A percentile compares a stretch with the other conserved stretches of the same genome.
Conservation (phyloP, 495 filamentous ascomycete genomes). For the Aspergillus ostianus region DNA sequence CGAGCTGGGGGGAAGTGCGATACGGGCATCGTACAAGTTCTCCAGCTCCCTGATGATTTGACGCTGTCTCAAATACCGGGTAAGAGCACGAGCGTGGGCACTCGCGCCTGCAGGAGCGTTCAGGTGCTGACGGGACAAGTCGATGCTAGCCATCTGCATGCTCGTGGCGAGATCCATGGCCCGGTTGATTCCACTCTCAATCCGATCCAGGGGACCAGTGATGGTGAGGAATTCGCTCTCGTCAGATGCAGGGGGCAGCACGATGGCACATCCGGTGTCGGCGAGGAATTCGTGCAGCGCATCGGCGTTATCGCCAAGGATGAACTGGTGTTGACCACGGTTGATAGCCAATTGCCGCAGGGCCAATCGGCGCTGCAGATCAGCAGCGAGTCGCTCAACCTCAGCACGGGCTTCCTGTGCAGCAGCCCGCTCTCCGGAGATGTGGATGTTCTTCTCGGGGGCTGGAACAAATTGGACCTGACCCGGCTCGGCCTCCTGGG, state of each 20-base stretch:
- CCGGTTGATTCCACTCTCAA: constrained; percentile 71
- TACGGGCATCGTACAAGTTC: constrained; percentile 70
- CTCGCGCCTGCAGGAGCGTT: constrained; percentile 69
- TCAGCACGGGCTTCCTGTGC: constrained; percentile 75
- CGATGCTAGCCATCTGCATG: constrained; percentile 76
- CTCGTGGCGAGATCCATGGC: constrained; percentile 77
- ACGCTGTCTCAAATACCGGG: constrained; percentile 76
- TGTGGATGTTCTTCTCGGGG: constrained; percentile 67
- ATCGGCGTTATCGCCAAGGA: constrained; percentile 76
- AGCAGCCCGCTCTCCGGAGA: constrained; percentile 81
- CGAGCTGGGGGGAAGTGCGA: constrained; percentile 66
- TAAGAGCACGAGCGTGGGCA: constrained; percentile 76
- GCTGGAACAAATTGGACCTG: constrained; percentile 68
- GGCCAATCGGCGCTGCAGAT: constrained; percentile 67
- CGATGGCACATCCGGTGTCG: constrained; percentile 85
- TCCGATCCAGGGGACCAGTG: constrained; percentile 70
- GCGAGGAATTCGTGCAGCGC: constrained; percentile 81
- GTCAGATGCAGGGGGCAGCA: constrained; percentile 68
- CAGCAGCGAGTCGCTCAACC: constrained; percentile 71
- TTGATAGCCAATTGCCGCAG: constrained; percentile 72
- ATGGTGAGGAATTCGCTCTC: constrained; percentile 80
- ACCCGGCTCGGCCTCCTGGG: constrained; percentile 60
- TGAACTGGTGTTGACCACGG: constrained; percentile 82
- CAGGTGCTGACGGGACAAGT: constrained; percentile 72
- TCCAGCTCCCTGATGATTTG: constrained; percentile 78